Evolutionary conservation across 257 asterid species (phyloP), one percentile per base, ranked within the genome.

Genomic region (Cynanchum wilfordii): DNA sequence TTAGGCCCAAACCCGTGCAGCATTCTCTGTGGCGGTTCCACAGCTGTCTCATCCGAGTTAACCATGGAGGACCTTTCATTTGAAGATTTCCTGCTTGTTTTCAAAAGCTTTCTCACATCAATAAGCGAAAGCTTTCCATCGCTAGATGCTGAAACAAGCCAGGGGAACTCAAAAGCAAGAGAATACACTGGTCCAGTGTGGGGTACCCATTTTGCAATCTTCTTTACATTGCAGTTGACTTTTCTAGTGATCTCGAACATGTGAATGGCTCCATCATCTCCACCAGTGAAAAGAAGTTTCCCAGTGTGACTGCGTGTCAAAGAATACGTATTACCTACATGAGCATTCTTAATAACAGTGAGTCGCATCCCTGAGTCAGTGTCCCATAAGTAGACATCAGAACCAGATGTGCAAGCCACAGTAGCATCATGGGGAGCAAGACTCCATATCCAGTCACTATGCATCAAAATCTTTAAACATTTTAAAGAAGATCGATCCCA

Each of bases 361-460:
- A 89, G 82, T 59, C 73, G 84, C 59, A 24, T 75, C 55, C 93
- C 97, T 30, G 76, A 58, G 71, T 73, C 67, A 17, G 84, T 67
- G 75, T 94, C 99, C 99, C 99, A 94, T 50, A 91, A 67, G 83
- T 87, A 83, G 50, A 85, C 84, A 69, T 86, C 84, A 3, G 96
- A 82, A 64, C 99, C 99, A 6, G 99, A 90, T 4, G 95, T 81
- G 69, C 90, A 91, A 66, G 84, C 93, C 59, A 94, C 83, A 16
- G 94, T 82, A 54, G 86, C 82, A 70, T 89, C 97, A 78, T 87
- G 96, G 65, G 98, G 97, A 25, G 75, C 89, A 52, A 95, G 96
- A 75, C 89, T 90, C 99, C 97, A 92, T 49, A 95, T 95, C 99
- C 99, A 95, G 77, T 95, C 99, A 69, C 81, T 82, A 45, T 95